Evolutionary conservation across 2,329 filamentous ascomycete genomes (phyloP), one percentile per base, ranked within the genome.

Genomic region (Pyrenochaeta sp.): DNA sequence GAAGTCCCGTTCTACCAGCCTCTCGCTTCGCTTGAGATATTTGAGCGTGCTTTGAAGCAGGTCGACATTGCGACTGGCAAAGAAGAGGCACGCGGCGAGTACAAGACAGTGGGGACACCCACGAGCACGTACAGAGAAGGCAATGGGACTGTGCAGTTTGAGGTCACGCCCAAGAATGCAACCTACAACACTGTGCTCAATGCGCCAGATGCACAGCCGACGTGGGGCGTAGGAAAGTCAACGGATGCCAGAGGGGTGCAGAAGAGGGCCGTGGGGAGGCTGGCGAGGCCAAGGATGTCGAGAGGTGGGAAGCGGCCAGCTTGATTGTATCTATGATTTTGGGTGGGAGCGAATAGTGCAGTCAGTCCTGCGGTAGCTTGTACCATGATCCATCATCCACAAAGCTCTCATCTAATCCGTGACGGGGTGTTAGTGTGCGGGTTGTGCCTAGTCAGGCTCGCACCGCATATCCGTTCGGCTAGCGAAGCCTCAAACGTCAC

Each of bases 1-100:
- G 77, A 81, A 63, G 80, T 82, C 1, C 83, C 82, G 0, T 84
- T 83, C 66, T 85, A 85, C 66, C 83, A 85, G 63, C 84, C 78
- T 3, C 71, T 81, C 29, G 79, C 76, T 11, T 69, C 82, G 7
- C 69, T 83, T 11, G 78, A 79, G 55, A 74, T 84, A 54, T 83
- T 85, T 57, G 73, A 80, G 68, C 77, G 83, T 11, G 78, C 78
- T 10, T 70, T 85, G 50, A 60, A 65, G 10, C 76, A 80, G n/a
- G 66, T 74, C 17, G 82, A 85, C 49, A 75, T 87, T 49, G 80
- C 80, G 18, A 83, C 81, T 1, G 83, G 83, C 9, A 63, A 66
- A 37, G 46, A 61, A 27, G 62, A 64, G 32, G 56, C 69, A 0
- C 51, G 55, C 5, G 54, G 44, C 1, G 54, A 54, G 0, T 79